Base-by-base conservation (phyloP, 805 yeast genomes). In the Lachancea quebecensis region DNA sequence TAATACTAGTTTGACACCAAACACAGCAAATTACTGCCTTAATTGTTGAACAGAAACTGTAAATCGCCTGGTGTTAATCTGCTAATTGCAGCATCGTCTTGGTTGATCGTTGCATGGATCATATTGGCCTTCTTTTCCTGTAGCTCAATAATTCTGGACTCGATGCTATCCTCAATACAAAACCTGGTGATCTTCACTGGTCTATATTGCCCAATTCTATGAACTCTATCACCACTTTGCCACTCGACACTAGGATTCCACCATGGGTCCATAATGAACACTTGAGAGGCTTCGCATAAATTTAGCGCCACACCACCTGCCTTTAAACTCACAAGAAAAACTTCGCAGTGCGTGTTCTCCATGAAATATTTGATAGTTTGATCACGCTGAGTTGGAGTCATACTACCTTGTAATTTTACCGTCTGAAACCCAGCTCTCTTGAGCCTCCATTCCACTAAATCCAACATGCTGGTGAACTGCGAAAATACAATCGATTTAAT, bases 241-340 rank as follows among this genome's bases (percentile, higher is more conserved):
- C 97, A 93, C 64, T 93, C 99, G 7, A 91, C 93, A 54, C 95
- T 85, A 1, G 98, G 98, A 62, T 93, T 95, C 98, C 99, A 93
- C 99, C 99, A 93, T 31, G 98, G 98, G 58, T 93, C 99, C 72
- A 93, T 72, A 38, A 93, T 74, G 55, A 93, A 93, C 39, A 93
- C 98, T 58, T 91, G 98, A 2, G 95, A 89, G 0, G 99, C 98
- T 58, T 95, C 99, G 59, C 96, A 91, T 52, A 93, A 72, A 62
- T 93, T 93, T 53, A 93, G 72, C 0, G 99, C 99, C 36, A 93
- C 99, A 68, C 99, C 99, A 54, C 99, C 99, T 0, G 99, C 99
- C 60, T 93, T 93, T 56, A 93, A 74, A 31, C 96, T 88, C 8
- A 93, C 99, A 51, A 93, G 67, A 60, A 93, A 93, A 8, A 93